Base-by-base conservation (phyloP, 2,329 filamentous ascomycete genomes). In the Lachnellula subtilissima region DNA sequence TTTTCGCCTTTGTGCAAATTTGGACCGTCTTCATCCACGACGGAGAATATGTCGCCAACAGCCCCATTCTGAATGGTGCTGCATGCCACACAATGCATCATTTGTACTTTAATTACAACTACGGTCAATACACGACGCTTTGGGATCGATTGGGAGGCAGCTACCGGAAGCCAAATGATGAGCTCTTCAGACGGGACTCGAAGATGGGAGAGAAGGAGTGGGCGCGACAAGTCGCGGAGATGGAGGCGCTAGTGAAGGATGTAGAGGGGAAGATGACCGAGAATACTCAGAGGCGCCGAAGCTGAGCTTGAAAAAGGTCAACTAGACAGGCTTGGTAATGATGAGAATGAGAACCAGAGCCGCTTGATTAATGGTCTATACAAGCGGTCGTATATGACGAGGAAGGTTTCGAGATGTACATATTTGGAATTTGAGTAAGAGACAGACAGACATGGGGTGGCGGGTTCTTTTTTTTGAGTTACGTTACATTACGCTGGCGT, bases 11-110 rank as follows among this genome's bases (percentile, higher is more conserved):
- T 71, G 89, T 97, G 77, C 96, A 97, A 75, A 84, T 97, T 74
- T 97, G 93, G 93, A 96, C 92, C 40, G 90, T 97, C 66, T 81
- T 97, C 75, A 97, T 97, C 68, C 85, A 97, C 73, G 93, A 97
- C 67, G 93, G 93, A 67, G 93, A 97, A 75, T 97, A 96, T 71
- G 83, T 95, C 15, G 87, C 91, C 68, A 89, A 97, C 75, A 90
- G 87, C 67, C 88, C 91, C n/a, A 73, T 97, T 64, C 85, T 97
- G 74, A 97, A 97, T 71, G 93, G 93, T 51, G 91, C 93, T 12
- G 93, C 93, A 28, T 97, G 93, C 78, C 93, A 97, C 73, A 91
- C 88, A 22, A 84, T 92, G 80, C 93, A 97, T 74, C 93, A 97
- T 71, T 73, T 91, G 40, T 89, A 89, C 73, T 89, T 89, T 78